Base-by-base conservation (phyloP, 2,329 filamentous ascomycete genomes). In the Delphinella strobiligena region DNA sequence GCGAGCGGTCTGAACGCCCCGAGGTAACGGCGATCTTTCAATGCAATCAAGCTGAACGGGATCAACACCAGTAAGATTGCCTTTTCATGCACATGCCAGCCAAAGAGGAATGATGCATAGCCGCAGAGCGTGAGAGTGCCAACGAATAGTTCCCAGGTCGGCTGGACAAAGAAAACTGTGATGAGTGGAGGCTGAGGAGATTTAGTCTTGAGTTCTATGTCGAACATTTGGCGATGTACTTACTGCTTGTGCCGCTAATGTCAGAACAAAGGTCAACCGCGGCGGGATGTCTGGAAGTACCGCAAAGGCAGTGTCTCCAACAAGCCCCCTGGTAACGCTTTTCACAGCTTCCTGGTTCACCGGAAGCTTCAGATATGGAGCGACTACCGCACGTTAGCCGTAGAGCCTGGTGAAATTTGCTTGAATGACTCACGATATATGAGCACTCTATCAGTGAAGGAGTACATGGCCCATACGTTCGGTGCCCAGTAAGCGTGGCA, bases 401-500 rank as follows among this genome's bases (percentile, higher is more conserved):
- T 10, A 39, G 19, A 27, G 7, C 15, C 15, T n/a, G 4, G 16
- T 10, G 19, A 34, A 15, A n/a, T 14, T 34, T 31, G 11, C 22
- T 16, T 16, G 5, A 32, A 11, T 3, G 11, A 62, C 78, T 58
- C 66, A 93, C 86, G 62, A 51, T 78, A 75, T 44, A 98, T 94
- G 49, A 98, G 59, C 5, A 86, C 63, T 38, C 91, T 74, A 54
- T 98, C 91, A 2, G 73, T 66, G 57, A 96, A 94, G 0, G 91
- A 95, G 62, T 98, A 98, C 56, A 96, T 74, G 0, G 91, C 89
- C 91, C 91, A 98, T 1, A 94, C 67, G 50, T 98, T 98, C 0
- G 91, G 88, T 10, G 91, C 91, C 91, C 91, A 98, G 60, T 98
- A 98, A 1, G 91, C 91, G 64, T 98, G 91, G 57, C 89, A 96